Evolutionary conservation across 2,329 filamentous ascomycete species (phyloP).

Genomic region (Helotiales sp.): DNA sequence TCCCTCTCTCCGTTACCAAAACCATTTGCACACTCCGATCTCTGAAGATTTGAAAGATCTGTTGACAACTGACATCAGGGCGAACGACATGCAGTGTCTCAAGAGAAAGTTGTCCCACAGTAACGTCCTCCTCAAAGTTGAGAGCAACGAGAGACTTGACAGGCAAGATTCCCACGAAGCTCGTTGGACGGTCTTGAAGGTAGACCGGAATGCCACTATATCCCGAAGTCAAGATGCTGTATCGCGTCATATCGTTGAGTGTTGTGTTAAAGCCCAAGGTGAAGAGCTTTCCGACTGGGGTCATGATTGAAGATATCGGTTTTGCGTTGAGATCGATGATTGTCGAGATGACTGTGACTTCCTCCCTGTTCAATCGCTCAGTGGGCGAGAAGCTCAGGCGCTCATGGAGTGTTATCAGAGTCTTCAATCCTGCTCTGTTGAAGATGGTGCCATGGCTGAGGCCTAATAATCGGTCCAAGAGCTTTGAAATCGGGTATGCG

Average conservation of each 20-base stretch:
- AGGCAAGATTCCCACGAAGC: conserved; percentile 93
- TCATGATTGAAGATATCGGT: conserved; percentile 91
- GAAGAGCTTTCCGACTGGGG: conserved; percentile 93
- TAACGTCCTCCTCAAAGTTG: conserved; percentile 85
- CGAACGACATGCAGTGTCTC: conserved; percentile 90
- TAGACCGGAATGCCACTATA: conserved; percentile 95
- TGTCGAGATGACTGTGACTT: conserved; percentile 95
- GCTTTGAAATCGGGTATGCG: conserved; percentile 90
- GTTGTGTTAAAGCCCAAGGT: conserved; percentile 89
- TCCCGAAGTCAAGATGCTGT: conserved; percentile 85
- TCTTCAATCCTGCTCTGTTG: conserved; percentile 96
- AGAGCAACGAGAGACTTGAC: conserved; percentile 98
- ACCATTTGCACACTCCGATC: conserved; percentile 99
- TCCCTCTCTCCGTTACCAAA: conserved; percentile 82
- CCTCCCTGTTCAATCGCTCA: conserved; percentile 89
- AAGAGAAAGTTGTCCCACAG: conserved; percentile 84
- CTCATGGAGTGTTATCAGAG: conserved; percentile 82
- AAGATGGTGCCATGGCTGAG: conserved; percentile 94
- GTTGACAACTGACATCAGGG: conserved; percentile 90
- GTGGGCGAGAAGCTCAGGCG: conserved; percentile 34
- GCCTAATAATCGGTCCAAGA: conserved; percentile 88
- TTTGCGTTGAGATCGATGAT: conserved; percentile 95
- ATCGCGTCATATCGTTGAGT: conserved; percentile 89
- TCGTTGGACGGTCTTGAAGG: conserved; percentile 74
- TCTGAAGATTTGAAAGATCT: conserved; percentile 98